phyloP scores from a whole-genome alignment of 345 rosid species.

The Citrus hindsii region DNA sequence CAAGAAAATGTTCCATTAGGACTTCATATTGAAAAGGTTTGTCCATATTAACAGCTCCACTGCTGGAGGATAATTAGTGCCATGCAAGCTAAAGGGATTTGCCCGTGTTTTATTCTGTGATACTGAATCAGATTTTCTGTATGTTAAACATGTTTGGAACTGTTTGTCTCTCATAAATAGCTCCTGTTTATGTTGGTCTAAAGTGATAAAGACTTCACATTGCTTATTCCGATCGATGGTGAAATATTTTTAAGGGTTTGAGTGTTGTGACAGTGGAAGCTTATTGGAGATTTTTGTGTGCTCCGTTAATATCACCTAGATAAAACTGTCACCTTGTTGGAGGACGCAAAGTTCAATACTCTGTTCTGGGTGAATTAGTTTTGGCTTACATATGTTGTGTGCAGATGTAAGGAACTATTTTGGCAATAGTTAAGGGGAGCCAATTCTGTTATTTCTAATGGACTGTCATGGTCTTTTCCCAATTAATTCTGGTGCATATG shows the following conservation, averaged over 20 bases:
- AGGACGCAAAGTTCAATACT: background rate
- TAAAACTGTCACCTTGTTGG: background rate
- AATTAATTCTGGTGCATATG: background rate
- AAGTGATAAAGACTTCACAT: background rate
- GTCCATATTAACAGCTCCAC: background rate
- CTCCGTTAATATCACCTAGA: background rate
- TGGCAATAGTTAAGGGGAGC: background rate
- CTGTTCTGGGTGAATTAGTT: background rate
- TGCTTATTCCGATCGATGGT: background rate
- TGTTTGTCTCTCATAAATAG: background rate
- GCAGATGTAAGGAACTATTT: background rate
- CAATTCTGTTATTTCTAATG: background rate
- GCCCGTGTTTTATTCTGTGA: background rate
- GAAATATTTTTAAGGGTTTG: background rate
- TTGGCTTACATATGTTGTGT: background rate
- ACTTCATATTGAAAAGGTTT: background rate
- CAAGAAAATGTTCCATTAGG: background rate
- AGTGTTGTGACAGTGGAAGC: constrained; percentile 3
- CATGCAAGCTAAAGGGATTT: background rate
- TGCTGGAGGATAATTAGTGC: background rate
- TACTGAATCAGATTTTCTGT: background rate
- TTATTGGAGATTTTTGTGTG: background rate
- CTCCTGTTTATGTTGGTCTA: background rate
- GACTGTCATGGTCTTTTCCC: background rate
- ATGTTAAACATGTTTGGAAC: background rate